A percentile compares a stretch with the other conserved stretches of the same genome.
These are phyloP conservation scores for Akanthomyces dipterigenus DNA, from an alignment of 2,329 filamentous ascomycete species.

Conservation along the genomic window DNA sequence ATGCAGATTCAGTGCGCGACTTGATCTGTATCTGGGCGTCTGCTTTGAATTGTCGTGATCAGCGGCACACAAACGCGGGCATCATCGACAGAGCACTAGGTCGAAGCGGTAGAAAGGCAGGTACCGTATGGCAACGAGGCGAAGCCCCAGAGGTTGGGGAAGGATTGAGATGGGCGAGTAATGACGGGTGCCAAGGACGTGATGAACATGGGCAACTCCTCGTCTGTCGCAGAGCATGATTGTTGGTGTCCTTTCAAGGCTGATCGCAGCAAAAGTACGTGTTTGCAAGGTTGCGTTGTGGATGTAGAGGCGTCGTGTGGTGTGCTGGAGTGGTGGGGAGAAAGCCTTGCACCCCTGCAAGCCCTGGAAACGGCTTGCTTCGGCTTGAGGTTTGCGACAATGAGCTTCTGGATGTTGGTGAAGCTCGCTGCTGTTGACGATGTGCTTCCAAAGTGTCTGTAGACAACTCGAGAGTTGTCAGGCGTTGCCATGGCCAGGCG, in stretches of 20 bases:
- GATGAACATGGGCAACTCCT: neutral
- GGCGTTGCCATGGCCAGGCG: too few species aligned
- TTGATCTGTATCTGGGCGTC: neutral
- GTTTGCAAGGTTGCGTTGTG: conserved; percentile 13
- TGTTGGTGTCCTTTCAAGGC: neutral
- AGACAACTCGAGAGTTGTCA: too few species aligned
- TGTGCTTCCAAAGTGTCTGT: too few species aligned
- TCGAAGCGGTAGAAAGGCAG: neutral
- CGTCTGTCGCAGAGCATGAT: neutral
- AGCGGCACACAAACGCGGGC: neutral
- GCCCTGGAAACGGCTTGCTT: neutral
- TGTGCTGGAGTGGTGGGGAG: neutral
- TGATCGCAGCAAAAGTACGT: conserved; percentile 9
- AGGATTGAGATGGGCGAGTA: neutral
- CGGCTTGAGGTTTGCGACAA: neutral
- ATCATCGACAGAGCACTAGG: neutral
- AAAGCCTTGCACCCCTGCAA: too few species aligned
- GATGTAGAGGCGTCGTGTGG: conserved; percentile 8
- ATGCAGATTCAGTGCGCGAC: neutral
- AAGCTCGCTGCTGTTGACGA: neutral
- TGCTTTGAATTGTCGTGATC: neutral
- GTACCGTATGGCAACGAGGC: neutral
- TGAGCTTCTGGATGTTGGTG: neutral
- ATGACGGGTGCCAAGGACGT: neutral
- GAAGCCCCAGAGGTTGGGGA: too few species aligned